Base-by-base conservation (phyloP, 257 asterid genomes). In the Solanum pennellii region DNA sequence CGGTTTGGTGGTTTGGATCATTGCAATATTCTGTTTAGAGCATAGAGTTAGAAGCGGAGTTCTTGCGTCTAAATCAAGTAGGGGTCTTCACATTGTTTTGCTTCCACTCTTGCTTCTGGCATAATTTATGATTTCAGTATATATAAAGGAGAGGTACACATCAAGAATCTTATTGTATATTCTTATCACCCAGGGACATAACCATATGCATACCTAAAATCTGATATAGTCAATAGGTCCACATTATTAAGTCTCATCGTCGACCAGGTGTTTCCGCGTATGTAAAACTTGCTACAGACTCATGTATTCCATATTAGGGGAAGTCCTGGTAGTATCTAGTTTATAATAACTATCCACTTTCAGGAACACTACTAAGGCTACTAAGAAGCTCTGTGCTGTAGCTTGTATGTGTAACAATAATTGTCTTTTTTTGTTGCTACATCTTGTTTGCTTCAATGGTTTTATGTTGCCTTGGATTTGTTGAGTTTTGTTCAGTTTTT, bases 371-470 rank as follows among this genome's bases (percentile, higher is more conserved):
- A 49, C 93, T 89, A 94, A 93, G 93, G 87, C 86, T 5, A 90
- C 98, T 6, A 93, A 89, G 85, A 96, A 94, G 86, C 95, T 94
- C n/a, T 96, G 99, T 89, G 98, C 93, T 33, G 98, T 31, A 31
- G 33, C 33, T 31, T 31, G 33, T 95, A 89, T 92, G 94, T 56
- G 4, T 15, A 27, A 62, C 29, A 37, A 79, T 45, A 60, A 2
- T 21, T 33, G 23, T 12, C 76, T 29, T 65, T 56, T 27, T 20
- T 66, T 14, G 59, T 42, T 56, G 27, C 33, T 86, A 29, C 66
- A n/a, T 12, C 45, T 41, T 76, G 59, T 27, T 76, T 76, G 83
- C 21, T 76, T 41, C 35, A 76, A 21, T 12, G 35, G 23, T 65
- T 35, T 60, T 33, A 33, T 16, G 7, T 29, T 69, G 7, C 5